Conservation (phyloP, 768 basidiomycete genomes). For the Phallus indusiatus region DNA sequence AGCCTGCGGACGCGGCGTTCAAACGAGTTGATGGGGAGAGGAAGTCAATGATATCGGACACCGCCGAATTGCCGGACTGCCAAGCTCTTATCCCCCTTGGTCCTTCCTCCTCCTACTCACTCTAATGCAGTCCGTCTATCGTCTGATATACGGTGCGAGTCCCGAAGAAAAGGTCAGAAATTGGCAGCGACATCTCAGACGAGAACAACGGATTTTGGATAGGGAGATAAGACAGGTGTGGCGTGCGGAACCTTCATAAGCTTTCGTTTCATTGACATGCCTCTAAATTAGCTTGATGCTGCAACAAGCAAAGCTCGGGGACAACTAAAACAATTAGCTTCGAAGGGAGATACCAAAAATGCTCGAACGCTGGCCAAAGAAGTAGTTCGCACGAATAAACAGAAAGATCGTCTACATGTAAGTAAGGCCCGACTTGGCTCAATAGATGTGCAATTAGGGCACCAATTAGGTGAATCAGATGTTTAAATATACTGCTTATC, state of each 20-base stretch:
- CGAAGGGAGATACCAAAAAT: conserved; percentile 86
- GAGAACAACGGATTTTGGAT: conserved; percentile 76
- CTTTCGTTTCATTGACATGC: neutral
- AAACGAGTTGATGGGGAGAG: neutral
- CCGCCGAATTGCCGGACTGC: neutral
- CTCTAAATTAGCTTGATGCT: conserved; percentile 53
- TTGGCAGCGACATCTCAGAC: conserved; percentile 85
- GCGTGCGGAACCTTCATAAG: neutral
- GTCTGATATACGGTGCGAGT: conserved; percentile 92
- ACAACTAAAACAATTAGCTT: conserved; percentile 81
- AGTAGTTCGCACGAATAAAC: conserved; percentile 90
- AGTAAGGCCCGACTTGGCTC: conserved; percentile 90
- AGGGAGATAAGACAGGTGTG: conserved; percentile 94
- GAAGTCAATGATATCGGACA: neutral
- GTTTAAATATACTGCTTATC: neutral
- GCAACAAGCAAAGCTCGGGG: conserved; percentile 73
- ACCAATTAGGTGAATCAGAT: conserved; percentile 76
- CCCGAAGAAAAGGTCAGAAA: conserved; percentile 86
- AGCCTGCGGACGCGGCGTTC: too few relatives aligned
- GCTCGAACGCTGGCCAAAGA: conserved; percentile 89
- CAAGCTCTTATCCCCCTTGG: neutral
- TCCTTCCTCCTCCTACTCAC: neutral
- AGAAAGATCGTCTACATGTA: conserved; percentile 85
- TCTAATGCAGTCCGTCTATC: conserved; percentile 77
- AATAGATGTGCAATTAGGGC: conserved; percentile 78